Evolutionary conservation across 176 grass and related monocot species (phyloP), one percentile per base, ranked within the genome.

Genomic region (Saccharum spontaneum): DNA sequence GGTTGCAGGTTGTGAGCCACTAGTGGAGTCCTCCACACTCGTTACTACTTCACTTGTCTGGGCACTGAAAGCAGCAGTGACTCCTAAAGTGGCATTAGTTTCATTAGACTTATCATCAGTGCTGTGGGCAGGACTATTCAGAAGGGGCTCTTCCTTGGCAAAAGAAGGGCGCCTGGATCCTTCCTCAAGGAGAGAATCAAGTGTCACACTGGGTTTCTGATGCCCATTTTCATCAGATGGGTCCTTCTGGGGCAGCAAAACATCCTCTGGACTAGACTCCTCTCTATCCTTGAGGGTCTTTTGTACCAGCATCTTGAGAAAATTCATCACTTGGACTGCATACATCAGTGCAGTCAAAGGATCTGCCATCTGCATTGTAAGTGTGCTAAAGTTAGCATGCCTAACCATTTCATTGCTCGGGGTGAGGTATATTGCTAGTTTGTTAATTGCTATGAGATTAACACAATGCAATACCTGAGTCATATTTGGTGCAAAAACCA

Each of bases 311-410:
- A 91, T 94, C 87, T 92, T 94, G 28, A 97, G 88, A 79, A 97
- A 94, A 68, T 97, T 94, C 94, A 94, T 97, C 86, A 94, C 94
- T 90, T 97, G 94, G 40, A 97, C 94, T 10, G 92, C 94, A 69
- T 97, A 92, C 94, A 94, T 94, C 48, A 94, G 46, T 83, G 92
- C 94, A 61, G 92, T 97, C 80, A 97, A 90, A 81, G 94, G 92
- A 86, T 97, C 94, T 18, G 80, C 90, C 94, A 97, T 92, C 92
- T 97, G 76, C 70, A 85, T 65, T 66, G 61, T 79, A 84, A 55
- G 26, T 78, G 26, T 40, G 23, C 16, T 23, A 68, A 4, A 67
- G n/a, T 84, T 67, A 68, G 39, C 40, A 66, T 66, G 23, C 31
- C 18, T 18, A 57, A 55, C 22, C 20, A 48, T 81, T 57, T 14